Conservation (phyloP, 768 basidiomycete genomes). For the Pisolithus marmoratus region DNA sequence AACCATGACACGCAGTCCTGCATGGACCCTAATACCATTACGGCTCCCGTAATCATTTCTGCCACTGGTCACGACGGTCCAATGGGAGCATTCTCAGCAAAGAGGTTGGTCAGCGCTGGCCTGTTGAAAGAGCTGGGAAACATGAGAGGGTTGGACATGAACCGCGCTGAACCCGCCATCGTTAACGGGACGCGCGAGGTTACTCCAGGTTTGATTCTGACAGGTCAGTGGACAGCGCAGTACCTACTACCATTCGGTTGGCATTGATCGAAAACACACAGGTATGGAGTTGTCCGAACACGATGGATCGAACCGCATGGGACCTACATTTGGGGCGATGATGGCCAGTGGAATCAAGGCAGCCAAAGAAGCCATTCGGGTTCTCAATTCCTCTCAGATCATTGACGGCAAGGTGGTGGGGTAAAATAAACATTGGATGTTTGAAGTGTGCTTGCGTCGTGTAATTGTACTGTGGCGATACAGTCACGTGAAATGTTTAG, state of each 20-base stretch:
- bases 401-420: constrained; percentile 53
- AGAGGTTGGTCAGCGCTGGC: constrained; percentile 72
- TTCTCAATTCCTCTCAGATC: constrained; percentile 44
- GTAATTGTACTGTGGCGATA: neutral
- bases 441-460: neutral
- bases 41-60: constrained; percentile 67
- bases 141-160: constrained; percentile 80
- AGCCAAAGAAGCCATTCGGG: constrained; percentile 55
- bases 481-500: neutral
- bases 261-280: constrained; percentile 13
- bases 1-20: constrained; percentile 74
- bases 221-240: constrained; percentile 39
- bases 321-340: constrained; percentile 78
- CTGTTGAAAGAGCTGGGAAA: constrained; percentile 69
- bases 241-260: neutral
- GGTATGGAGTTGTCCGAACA: constrained; percentile 84
- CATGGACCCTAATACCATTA: constrained; percentile 79
- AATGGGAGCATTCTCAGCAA: constrained; percentile 80
- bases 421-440: constrained; percentile 6
- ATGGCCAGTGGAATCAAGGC: constrained; percentile 72
- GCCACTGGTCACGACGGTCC: constrained; percentile 76
- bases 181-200: constrained; percentile 76
- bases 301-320: constrained; percentile 74
- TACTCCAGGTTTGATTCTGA: constrained; percentile 67
- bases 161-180: constrained; percentile 75